Base-by-base conservation (phyloP, 108 stramenopile species). In the Cyclotella sp. region DNA sequence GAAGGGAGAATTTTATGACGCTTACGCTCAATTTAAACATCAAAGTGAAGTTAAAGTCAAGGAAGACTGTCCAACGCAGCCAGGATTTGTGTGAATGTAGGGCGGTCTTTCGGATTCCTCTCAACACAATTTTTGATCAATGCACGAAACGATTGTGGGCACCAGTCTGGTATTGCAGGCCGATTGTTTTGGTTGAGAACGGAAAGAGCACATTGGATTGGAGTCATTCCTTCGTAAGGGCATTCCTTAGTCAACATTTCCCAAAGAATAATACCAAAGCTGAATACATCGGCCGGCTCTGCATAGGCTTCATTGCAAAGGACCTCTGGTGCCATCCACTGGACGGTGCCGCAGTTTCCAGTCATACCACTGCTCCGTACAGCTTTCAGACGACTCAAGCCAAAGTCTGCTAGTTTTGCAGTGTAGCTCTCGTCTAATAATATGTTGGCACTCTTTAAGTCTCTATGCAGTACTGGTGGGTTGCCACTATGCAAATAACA, bases 301-400 rank as follows among this genome's bases (percentile, higher is more conserved):
- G 91, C 89, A 67, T 96, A 96, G 40, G 70, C 84, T 58, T 86
- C 70, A 63, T 85, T 93, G 30, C 89, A 89, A 26, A 96, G 78
- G 12, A 96, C 91, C 65, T 96, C 95, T 1, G 97, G 97, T n/a
- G 97, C 95, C 95, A 96, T 96, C 95, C 94, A 97, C 46, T 96
- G 97, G 0, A 95, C 94, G 8, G 97, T 98, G n/a, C 97, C 97
- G 67, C 92, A 94, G 69, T 93, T 92, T 27, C 91, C 96, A 42
- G 95, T 94, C 94, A 95, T 95, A 7, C 79, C 79, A 60, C 21
- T 29, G 61, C 94, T 95, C n/a, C 90, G 63, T 16, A 84, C 89
- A 22, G 90, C 91, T 67, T 95, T 93, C 13, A 97, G 74, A 45
- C 96, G 87, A 65, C 92, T 91, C 24, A 98, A 77, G 15, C 98